Conservation (phyloP, 2,329 filamentous ascomycete genomes). For the Rhynchosporium graminicola region DNA sequence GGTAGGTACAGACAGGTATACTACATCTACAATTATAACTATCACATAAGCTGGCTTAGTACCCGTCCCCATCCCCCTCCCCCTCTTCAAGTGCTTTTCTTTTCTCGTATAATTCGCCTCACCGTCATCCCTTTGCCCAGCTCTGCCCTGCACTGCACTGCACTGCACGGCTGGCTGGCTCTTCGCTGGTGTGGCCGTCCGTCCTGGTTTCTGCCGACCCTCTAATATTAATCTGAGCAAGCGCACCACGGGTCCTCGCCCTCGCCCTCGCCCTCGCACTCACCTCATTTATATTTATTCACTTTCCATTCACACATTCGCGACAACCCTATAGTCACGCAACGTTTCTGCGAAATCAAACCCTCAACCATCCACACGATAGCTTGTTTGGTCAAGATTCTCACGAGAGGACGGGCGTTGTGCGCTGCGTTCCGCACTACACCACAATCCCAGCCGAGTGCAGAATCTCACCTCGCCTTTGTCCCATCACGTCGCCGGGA, state of each 20-base stretch:
- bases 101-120: no score
- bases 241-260: background rate
- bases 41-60: slow-evolving; percentile 13
- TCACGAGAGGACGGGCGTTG: slow-evolving; percentile 8
- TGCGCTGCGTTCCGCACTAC: slow-evolving; percentile 10
- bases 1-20: background rate
- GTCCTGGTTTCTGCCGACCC: background rate
- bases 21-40: no score
- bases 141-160: background rate
- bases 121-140: background rate
- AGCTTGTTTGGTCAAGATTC: background rate
- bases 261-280: background rate
- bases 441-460: slow-evolving; percentile 6
- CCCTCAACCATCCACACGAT: background rate
- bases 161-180: background rate
- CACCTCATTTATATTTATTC: background rate
- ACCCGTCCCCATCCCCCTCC: background rate
- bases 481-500: slow-evolving; percentile 8
- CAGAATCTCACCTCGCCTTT: slow-evolving; percentile 3
- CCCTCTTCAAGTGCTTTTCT: background rate
- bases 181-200: background rate
- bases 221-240: slow-evolving; percentile 7
- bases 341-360: background rate
- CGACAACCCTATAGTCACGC: background rate
- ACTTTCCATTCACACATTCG: background rate